Evolutionary conservation across 805 yeast species (phyloP).

Genomic region (Schizosaccharomyces octosporus): DNA sequence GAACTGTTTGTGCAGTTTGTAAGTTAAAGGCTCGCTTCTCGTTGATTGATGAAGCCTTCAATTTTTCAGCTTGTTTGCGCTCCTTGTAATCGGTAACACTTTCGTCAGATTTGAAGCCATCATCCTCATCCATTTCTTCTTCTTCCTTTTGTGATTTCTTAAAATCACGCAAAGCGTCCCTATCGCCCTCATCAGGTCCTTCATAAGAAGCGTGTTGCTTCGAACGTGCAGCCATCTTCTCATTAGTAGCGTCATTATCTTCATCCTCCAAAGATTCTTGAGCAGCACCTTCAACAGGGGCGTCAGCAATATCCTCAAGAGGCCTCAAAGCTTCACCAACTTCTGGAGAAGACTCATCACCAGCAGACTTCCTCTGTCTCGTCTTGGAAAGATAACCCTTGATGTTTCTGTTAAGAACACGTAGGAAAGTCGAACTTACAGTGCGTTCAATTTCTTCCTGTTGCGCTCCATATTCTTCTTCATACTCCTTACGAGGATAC

Average conservation of each 20-base stretch:
- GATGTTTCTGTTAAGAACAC: constrained; percentile 11
- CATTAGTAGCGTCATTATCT: constrained; percentile 39
- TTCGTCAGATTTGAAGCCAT: constrained; percentile 12
- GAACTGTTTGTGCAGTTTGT: not conserved
- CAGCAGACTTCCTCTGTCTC: constrained; percentile 4
- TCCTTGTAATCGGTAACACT: constrained; percentile 13
- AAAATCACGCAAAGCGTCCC: constrained; percentile 67
- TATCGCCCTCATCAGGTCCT: constrained; percentile 84
- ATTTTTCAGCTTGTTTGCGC: not conserved
- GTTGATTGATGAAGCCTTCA: not conserved
- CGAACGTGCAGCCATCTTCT: constrained; percentile 31
- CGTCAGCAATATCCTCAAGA: constrained; percentile 2
- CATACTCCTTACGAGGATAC: constrained; percentile 53
- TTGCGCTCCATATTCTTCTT: constrained; percentile 67
- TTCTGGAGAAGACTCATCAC: constrained; percentile 16
- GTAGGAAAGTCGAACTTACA: constrained; percentile 39
- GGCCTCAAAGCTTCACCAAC: constrained; percentile 17
- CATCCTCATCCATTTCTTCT: constrained; percentile 19
- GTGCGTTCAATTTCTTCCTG: constrained; percentile 54
- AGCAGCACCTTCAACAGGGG: constrained; percentile 31
- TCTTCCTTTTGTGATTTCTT: constrained; percentile 57
- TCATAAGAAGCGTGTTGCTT: constrained; percentile 83
- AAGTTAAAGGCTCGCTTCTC: not conserved
- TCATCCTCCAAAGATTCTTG: constrained; percentile 14
- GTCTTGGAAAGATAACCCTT: not conserved